These are phyloP conservation scores for Allium sativum DNA, from an alignment of 106 monocot genomes.

Conservation along the genomic window DNA sequence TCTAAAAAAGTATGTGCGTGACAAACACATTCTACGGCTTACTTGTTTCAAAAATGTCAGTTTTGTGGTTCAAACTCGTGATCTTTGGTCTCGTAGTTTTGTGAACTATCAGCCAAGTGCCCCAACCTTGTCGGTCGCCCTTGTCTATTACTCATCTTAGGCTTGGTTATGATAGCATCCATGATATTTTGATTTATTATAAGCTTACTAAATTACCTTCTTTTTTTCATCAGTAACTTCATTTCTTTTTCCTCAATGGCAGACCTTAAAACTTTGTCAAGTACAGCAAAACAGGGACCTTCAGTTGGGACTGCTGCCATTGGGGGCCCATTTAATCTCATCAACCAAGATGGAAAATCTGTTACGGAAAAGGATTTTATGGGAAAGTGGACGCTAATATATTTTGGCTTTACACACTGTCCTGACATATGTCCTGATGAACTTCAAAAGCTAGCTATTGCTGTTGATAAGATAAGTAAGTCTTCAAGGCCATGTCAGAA, in stretches of 20 bases:
- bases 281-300: slow-evolving; percentile 60
- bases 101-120: too few species aligned
- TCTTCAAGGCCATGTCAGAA: not conserved
- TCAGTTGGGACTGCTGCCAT: slow-evolving; percentile 86
- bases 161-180: too few species aligned
- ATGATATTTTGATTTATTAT: too few species aligned
- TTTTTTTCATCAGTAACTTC: too few species aligned
- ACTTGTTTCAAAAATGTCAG: too few species aligned
- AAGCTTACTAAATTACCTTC: too few species aligned
- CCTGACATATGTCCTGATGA: slow-evolving; percentile 98
- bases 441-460: slow-evolving; percentile 67
- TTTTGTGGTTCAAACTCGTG: too few species aligned
- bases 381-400: slow-evolving; percentile 88
- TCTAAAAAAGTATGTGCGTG: too few species aligned
- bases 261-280: slow-evolving; percentile 59
- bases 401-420: slow-evolving; percentile 99
- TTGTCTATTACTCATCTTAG: too few species aligned
- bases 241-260: not conserved
- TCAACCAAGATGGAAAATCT: slow-evolving; percentile 68
- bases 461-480: slow-evolving; percentile 89
- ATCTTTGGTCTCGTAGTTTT: too few species aligned
- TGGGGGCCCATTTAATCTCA: slow-evolving; percentile 77
- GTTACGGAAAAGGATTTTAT: slow-evolving; percentile 80
- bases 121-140: too few species aligned
- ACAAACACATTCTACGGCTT: too few species aligned